A percentile compares a stretch with the other conserved stretches of the same genome.
Evolutionary conservation across 2,329 filamentous ascomycete genomes (phyloP).

Genomic region (Nigrospora oryzae): DNA sequence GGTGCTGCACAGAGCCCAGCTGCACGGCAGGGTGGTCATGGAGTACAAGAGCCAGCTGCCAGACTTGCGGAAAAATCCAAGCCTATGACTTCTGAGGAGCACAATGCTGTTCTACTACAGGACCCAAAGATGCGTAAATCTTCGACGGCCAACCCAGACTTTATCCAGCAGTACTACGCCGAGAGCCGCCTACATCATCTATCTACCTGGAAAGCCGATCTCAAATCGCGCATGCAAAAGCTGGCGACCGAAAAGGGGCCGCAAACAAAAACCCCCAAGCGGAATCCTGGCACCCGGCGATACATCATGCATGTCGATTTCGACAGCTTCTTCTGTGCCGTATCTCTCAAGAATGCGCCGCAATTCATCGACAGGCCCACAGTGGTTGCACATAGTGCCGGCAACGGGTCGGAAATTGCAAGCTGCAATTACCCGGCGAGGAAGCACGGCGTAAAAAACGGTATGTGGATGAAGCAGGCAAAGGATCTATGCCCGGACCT

Average conservation of each 20-base stretch:
- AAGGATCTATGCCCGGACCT: slow-evolving; percentile 75
- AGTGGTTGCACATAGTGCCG: slow-evolving; percentile 80
- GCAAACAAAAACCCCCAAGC: slow-evolving; percentile 34
- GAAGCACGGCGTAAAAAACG: slow-evolving; percentile 82
- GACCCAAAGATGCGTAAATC: slow-evolving; percentile 83
- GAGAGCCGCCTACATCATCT: slow-evolving; percentile 93
- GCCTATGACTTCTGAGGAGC: slow-evolving; percentile 75
- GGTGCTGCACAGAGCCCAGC: background rate
- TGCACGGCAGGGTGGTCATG: no score
- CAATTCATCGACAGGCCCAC: slow-evolving; percentile 71
- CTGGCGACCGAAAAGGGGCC: slow-evolving; percentile 62
- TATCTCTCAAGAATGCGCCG: slow-evolving; percentile 72
- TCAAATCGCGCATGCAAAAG: slow-evolving; percentile 82
- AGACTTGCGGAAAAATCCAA: slow-evolving; percentile 3
- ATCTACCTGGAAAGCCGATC: slow-evolving; percentile 90
- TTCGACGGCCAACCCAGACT: slow-evolving; percentile 86
- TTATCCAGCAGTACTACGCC: slow-evolving; percentile 88
- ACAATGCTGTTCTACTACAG: slow-evolving; percentile 76
- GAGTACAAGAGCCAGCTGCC: background rate
- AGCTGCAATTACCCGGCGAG: slow-evolving; percentile 95
- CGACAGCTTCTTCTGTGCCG: slow-evolving; percentile 95
- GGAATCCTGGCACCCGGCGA: slow-evolving; percentile 54
- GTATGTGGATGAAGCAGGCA: slow-evolving; percentile 98
- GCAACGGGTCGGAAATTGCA: slow-evolving; percentile 86
- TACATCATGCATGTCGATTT: slow-evolving; percentile 97